Evolutionary conservation across 176 grass and related monocot genomes (phyloP).

Genomic region (Paspalum notatum): DNA sequence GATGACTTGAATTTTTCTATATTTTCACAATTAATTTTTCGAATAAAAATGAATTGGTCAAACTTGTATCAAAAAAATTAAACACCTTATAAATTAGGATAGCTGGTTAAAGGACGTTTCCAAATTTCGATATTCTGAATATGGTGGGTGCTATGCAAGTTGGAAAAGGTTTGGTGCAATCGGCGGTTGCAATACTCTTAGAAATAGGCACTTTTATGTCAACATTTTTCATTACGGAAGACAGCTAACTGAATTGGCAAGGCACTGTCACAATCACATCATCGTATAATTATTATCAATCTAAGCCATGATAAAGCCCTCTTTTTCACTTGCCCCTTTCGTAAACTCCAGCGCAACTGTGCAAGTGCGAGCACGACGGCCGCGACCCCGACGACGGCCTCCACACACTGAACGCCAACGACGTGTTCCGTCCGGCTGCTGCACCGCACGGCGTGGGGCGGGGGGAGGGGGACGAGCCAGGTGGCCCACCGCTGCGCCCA

Average conservation of each 20-base stretch:
- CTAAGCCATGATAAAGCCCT: constrained; percentile 8
- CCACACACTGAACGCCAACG: constrained; percentile 6
- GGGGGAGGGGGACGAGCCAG: neutral
- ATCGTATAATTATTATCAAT: neutral
- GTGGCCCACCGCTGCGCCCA: neutral
- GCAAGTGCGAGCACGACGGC: neutral
- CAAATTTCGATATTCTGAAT: too few relatives aligned
- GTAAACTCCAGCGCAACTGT: neutral
- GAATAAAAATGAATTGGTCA: too few relatives aligned
- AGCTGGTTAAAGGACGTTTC: too few relatives aligned
- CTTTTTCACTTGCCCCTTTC: neutral
- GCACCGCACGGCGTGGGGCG: neutral
- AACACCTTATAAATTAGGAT: too few relatives aligned
- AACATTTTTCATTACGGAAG: neutral
- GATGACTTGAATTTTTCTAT: too few relatives aligned
- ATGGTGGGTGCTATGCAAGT: too few relatives aligned
- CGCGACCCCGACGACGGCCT: neutral
- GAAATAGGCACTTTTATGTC: neutral
- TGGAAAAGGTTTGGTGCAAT: neutral
- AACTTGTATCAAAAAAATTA: too few relatives aligned
- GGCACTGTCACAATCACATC: neutral
- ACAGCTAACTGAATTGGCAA: neutral
- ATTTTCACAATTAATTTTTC: too few relatives aligned
- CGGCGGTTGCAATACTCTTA: neutral
- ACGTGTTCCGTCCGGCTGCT: neutral